Conservation (phyloP, 345 rosid species). For the Triadica sebifera region DNA sequence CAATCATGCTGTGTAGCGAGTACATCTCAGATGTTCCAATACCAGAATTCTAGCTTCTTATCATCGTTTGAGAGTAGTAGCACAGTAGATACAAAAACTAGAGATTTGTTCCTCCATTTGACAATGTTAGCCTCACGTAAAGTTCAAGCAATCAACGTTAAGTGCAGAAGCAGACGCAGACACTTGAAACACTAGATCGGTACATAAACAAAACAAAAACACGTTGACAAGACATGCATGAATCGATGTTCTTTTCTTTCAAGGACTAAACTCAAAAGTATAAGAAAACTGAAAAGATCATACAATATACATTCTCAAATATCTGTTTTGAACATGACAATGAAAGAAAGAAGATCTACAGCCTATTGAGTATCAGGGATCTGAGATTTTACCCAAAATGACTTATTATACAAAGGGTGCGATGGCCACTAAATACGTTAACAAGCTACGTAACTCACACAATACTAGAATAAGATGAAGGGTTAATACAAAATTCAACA, state of each 20-base stretch:
- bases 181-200: not conserved
- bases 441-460: slow-evolving; percentile 39
- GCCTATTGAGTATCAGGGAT: slow-evolving; percentile 20
- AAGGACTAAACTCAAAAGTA: not conserved
- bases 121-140: not conserved
- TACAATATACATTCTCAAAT: slow-evolving; percentile 21
- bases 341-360: slow-evolving; percentile 3
- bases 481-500: slow-evolving; percentile 30
- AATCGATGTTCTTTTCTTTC: not conserved
- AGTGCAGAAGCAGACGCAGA: not conserved
- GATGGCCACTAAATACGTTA: slow-evolving; percentile 30
- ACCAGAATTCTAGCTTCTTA: no score
- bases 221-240: not conserved
- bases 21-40: no score
- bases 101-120: not conserved
- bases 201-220: not conserved
- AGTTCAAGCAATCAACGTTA: not conserved
- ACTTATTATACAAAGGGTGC: slow-evolving; percentile 39
- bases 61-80: not conserved
- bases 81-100: no score
- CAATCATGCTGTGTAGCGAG: no score
- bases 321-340: not conserved
- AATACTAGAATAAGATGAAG: slow-evolving; percentile 23
- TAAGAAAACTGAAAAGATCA: not conserved
- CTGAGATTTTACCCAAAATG: slow-evolving; percentile 17